These are phyloP conservation scores for Penicillium paneum DNA, from an alignment of 2,329 filamentous ascomycete genomes.

Conservation along the genomic window DNA sequence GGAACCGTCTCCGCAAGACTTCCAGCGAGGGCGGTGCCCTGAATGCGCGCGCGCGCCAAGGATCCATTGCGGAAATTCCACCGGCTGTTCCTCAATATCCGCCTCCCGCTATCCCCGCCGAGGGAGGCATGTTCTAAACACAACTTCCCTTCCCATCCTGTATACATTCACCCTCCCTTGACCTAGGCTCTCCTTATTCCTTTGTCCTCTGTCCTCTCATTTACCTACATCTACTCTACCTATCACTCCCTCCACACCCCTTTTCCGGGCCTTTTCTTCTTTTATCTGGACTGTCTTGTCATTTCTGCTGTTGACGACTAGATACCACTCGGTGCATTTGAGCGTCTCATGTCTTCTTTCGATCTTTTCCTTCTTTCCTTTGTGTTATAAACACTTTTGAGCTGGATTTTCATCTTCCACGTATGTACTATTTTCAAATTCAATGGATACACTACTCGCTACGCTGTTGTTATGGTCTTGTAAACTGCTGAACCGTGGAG, in stretches of 20 bases:
- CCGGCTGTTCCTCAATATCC: conserved; percentile 35
- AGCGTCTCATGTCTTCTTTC: conserved; percentile 19
- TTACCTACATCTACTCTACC: conserved; percentile 5
- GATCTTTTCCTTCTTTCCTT: conserved; percentile 4
- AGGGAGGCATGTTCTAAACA: conserved; percentile 41
- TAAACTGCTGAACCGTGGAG: background rate
- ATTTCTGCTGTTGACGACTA: conserved; percentile 21
- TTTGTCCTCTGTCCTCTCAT: conserved; percentile 1
- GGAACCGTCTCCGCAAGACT: conserved; percentile 23
- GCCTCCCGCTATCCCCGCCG: conserved; percentile 30
- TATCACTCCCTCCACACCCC: background rate
- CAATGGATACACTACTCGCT: background rate
- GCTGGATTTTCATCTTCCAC: background rate
- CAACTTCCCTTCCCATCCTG: background rate
- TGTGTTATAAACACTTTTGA: background rate
- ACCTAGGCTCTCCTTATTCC: background rate
- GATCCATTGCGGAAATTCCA: conserved; percentile 31
- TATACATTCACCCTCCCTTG: background rate
- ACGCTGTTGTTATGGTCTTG: background rate
- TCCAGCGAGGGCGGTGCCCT: conserved; percentile 48
- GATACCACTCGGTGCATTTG: conserved; percentile 29
- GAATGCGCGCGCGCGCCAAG: conserved; percentile 45
- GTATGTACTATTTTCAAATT: background rate
- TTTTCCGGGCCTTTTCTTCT: conserved; percentile 4
- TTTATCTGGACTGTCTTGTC: background rate